Evolutionary conservation across 495 filamentous ascomycete genomes (phyloP), one percentile per base, ranked within the genome.

Genomic region (Pseudoneurospora amorphoporcata): DNA sequence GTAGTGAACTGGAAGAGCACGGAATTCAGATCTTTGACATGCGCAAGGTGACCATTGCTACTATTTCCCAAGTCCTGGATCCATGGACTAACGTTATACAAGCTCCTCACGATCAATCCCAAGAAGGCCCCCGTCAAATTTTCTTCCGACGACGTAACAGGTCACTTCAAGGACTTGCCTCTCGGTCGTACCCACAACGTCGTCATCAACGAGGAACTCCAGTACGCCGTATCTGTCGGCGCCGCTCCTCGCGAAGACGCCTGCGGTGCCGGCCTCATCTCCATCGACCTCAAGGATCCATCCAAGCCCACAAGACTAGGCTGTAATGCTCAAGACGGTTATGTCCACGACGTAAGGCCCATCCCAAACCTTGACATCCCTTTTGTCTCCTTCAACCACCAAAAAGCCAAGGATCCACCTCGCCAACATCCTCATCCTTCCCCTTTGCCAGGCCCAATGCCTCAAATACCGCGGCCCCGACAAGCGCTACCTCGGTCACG

Each of bases 391-490:
- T 4, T 19, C 4, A 23, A 23, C 17, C 10, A 4, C n/a, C 45
- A 4, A 23, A 47, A 53, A 19, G 47, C 23, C 19, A 58, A 19
- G 17, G 17, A 8, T 14, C 4, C 47, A 58, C 4, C 23, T 29
- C 47, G 14, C 19, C 29, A 14, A 58, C 10, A 8, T 12, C 3
- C 43, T 71, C 9, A 23, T 23, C 23, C 23, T 23, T 23, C 23
- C 23, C 8, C 16, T 17, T 3, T 7, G 9, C 14, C 8, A 37
- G 40, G 87, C 88, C 0, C 88, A 90, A 74, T 89, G 88, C 73
- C 76, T 90, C 29, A 76, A 85, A 70, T 90, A 89, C 82, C 82
- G 81, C 38, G 88, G 88, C 5, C 88, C 88, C 16, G 83, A 87
- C 76, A 79, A 78, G 69, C 81, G 82, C 73, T 90, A 86, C 78